Conservation (phyloP, 176 grass and related monocot genomes). For the Aegilops longissima region DNA sequence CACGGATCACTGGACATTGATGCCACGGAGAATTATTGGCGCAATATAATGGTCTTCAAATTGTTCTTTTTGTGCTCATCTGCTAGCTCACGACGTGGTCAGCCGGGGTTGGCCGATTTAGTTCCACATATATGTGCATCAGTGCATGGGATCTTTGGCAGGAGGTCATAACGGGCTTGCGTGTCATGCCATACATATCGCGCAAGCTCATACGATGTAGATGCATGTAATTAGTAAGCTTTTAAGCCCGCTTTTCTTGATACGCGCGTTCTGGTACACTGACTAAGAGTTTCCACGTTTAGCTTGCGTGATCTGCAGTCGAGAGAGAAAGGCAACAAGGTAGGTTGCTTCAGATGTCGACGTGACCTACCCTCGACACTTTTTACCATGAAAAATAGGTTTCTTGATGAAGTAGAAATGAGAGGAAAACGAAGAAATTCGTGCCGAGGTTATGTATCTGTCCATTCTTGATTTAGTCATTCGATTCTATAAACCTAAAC, state of each 20-base stretch:
- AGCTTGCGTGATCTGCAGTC: background rate
- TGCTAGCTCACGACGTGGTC: conserved; percentile 12
- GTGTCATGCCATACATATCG: background rate
- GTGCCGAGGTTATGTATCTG: no score
- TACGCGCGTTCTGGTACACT: background rate
- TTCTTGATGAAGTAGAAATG: background rate
- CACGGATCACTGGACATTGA: conserved; percentile 17
- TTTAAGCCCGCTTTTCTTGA: background rate
- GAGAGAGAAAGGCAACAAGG: background rate
- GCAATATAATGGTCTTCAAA: background rate
- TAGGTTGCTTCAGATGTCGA: background rate
- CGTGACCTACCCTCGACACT: background rate
- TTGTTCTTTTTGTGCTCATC: conserved; percentile 1
- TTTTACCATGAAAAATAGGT: background rate
- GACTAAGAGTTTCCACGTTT: conserved; percentile 9
- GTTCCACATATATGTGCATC: background rate
- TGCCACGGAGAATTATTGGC: conserved; percentile 16
- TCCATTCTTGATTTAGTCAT: background rate
- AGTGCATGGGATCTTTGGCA: background rate
- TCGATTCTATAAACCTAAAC: background rate
- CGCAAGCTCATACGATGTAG: background rate
- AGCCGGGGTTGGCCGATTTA: background rate
- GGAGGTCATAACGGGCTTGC: background rate
- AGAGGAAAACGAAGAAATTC: background rate
- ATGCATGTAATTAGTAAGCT: background rate